A percentile compares a stretch with the other conserved stretches of the same genome.
Evolutionary conservation across 2,329 filamentous ascomycete species (phyloP).

Genomic region (Sporothrix phasma): DNA sequence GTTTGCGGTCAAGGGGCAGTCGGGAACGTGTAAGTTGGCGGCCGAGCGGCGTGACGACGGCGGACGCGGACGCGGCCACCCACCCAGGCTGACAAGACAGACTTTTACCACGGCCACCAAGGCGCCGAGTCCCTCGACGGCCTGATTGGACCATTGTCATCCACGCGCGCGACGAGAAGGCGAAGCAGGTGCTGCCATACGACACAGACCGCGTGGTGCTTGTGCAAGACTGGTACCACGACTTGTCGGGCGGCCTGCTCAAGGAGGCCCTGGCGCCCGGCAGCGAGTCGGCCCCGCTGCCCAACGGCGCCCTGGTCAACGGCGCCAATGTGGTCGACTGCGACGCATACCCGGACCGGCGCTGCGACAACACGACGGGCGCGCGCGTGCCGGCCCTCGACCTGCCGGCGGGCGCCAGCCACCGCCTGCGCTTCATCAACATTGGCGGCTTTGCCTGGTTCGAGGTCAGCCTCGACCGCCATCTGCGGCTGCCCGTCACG

Average conservation of each 20-base stretch:
- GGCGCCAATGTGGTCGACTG: constrained; percentile 41
- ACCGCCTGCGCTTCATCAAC: constrained; percentile 60
- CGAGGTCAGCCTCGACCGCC: constrained; percentile 60
- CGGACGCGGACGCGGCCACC: too few relatives aligned
- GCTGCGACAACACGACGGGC: constrained; percentile 34
- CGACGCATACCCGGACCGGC: constrained; percentile 28
- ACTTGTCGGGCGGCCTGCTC: constrained; percentile 39
- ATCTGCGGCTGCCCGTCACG: constrained; percentile 43
- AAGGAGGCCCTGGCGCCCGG: constrained; percentile 44
- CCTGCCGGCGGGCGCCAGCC: constrained; percentile 44
- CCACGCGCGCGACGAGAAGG: constrained; percentile 43
- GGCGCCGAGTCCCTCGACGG: constrained; percentile 62
- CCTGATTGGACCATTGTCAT: constrained; percentile 47
- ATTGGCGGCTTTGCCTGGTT: constrained; percentile 63
- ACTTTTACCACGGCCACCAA: constrained; percentile 69
- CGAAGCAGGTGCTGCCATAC: constrained; percentile 41
- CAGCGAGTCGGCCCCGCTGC: constrained; percentile 51
- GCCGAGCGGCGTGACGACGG: too few relatives aligned
- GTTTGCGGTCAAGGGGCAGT: constrained; percentile 22
- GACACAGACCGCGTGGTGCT: constrained; percentile 56
- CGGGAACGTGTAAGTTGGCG: constrained; percentile 32
- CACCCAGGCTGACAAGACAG: constrained; percentile 23
- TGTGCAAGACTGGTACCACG: constrained; percentile 63
- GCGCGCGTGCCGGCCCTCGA: constrained; percentile 33
- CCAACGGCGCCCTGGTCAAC: constrained; percentile 60